phyloP scores from a whole-genome alignment of 208 protist genomes.

The Acanthamoeba healyi region DNA sequence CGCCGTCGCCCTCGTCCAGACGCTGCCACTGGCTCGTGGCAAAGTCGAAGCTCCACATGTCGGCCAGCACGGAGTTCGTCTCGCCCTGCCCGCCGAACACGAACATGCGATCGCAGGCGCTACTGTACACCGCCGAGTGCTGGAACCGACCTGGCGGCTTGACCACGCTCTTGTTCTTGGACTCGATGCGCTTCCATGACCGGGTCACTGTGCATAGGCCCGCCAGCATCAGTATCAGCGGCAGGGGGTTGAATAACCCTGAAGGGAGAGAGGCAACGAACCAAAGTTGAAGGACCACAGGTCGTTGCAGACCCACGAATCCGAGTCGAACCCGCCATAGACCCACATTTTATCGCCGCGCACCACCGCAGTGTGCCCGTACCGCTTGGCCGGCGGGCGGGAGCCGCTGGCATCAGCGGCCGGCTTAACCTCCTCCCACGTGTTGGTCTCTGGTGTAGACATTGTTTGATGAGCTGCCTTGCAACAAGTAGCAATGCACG shows the following conservation, averaged over 20 bases:
- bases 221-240: not conserved
- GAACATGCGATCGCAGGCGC: constrained; percentile 26
- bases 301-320: not conserved
- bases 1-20: not conserved
- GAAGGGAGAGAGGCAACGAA: not conserved
- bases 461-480: not conserved
- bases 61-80: not conserved
- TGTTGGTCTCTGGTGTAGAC: not conserved
- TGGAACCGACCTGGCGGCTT: not conserved
- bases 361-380: constrained; percentile 56
- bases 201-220: not conserved
- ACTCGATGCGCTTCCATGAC: not conserved
- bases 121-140: constrained; percentile 19
- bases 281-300: constrained; percentile 39
- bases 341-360: constrained; percentile 22
- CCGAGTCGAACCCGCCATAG: constrained; percentile 29
- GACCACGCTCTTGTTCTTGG: not conserved
- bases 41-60: constrained; percentile 66
- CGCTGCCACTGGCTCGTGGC: not conserved
- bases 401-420: not conserved
- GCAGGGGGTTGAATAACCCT: not conserved
- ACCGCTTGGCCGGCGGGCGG: not conserved
- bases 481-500: too few species aligned
- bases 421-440: constrained; percentile 26
- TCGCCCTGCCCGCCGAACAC: constrained; percentile 40